A percentile compares a stretch with the other conserved stretches of the same genome.
phyloP scores from a whole-genome alignment of 1,284 basidiomycete genomes.

The Marasmius tenuissimus region DNA sequence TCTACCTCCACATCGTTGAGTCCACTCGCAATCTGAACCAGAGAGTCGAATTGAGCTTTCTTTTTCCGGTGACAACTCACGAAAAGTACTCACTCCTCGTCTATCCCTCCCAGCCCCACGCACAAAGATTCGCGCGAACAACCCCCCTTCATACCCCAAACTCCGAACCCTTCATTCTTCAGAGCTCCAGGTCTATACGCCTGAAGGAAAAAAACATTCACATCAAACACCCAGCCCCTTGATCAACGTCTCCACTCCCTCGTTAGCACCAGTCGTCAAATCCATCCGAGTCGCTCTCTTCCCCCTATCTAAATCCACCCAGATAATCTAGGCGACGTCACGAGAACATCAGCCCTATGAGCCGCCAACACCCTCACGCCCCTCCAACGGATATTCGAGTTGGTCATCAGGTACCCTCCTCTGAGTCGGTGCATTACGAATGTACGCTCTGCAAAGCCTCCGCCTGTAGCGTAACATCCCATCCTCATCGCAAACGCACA shows the following conservation, averaged over 20 bases:
- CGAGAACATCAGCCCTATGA: slow-evolving; percentile 62
- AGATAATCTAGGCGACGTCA: slow-evolving; percentile 60
- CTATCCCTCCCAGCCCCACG: slow-evolving; percentile 60
- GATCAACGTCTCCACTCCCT: slow-evolving; percentile 36
- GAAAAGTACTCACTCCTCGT: slow-evolving; percentile 43
- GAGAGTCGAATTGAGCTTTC: slow-evolving; percentile 56
- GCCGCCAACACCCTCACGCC: slow-evolving; percentile 57
- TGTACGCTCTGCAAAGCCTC: slow-evolving; percentile 34
- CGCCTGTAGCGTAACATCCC: slow-evolving; percentile 52
- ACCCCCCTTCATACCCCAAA: slow-evolving; percentile 37
- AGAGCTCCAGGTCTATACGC: slow-evolving; percentile 61
- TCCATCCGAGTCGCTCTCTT: slow-evolving; percentile 69
- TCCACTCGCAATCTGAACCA: slow-evolving; percentile 66
- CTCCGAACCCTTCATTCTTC: slow-evolving; percentile 50
- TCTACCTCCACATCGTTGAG: slow-evolving; percentile 60
- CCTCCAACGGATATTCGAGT: slow-evolving; percentile 37
- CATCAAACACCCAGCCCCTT: slow-evolving; percentile 38
- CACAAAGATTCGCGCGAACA: slow-evolving; percentile 57
- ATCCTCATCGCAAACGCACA: slow-evolving; percentile 55
- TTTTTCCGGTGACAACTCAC: neutral
- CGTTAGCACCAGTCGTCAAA: slow-evolving; percentile 36
- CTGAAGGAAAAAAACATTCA: slow-evolving; percentile 70
- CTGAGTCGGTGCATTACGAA: slow-evolving; percentile 47
- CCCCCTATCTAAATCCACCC: slow-evolving; percentile 58
- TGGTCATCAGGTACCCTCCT: no score